Percentiles rank a stretch among this genome's conserved stretches.
Conservation (phyloP, 1,284 basidiomycete genomes). For the Exobasidium cylindrosporum region DNA sequence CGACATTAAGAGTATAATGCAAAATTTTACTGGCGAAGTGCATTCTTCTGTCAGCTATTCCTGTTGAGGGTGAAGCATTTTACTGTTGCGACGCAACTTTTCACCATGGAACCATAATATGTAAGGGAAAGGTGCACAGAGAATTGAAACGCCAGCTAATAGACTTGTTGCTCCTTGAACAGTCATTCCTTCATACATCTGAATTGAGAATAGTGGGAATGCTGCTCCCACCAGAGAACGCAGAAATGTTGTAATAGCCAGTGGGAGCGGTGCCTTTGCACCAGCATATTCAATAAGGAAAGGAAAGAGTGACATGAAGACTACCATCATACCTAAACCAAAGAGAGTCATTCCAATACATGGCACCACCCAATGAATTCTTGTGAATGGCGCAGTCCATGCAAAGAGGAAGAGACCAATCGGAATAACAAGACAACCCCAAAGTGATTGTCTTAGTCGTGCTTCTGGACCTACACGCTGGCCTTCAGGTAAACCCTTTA, state of each 20-base stretch:
- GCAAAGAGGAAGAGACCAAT: slow-evolving; percentile 28
- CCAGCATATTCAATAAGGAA: slow-evolving; percentile 23
- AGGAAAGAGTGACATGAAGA: slow-evolving; percentile 25
- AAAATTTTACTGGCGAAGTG: too few species aligned
- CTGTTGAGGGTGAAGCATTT: too few species aligned
- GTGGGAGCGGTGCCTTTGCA: slow-evolving; percentile 19
- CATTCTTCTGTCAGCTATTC: too few species aligned
- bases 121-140: too few species aligned
- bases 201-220: slow-evolving; percentile 23
- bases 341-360: slow-evolving; percentile 19
- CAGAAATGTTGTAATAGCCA: slow-evolving; percentile 19
- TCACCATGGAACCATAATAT: too few species aligned
- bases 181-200: slow-evolving; percentile 23
- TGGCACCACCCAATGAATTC: slow-evolving; percentile 24
- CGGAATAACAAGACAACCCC: slow-evolving; percentile 18
- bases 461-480: slow-evolving; percentile 19
- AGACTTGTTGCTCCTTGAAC: slow-evolving; percentile 20
- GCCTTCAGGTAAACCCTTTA: slow-evolving; percentile 5
- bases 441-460: slow-evolving; percentile 18
- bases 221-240: slow-evolving; percentile 19
- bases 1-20: too few species aligned
- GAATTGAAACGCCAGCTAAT: neutral
- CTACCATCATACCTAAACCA: slow-evolving; percentile 21
- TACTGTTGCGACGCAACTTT: too few species aligned
- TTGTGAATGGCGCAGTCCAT: slow-evolving; percentile 22